Percentiles rank a stretch among this genome's conserved stretches.
These are phyloP conservation scores for Crepidotus variabilis DNA, from an alignment of 768 basidiomycete genomes.

Conservation along the genomic window DNA sequence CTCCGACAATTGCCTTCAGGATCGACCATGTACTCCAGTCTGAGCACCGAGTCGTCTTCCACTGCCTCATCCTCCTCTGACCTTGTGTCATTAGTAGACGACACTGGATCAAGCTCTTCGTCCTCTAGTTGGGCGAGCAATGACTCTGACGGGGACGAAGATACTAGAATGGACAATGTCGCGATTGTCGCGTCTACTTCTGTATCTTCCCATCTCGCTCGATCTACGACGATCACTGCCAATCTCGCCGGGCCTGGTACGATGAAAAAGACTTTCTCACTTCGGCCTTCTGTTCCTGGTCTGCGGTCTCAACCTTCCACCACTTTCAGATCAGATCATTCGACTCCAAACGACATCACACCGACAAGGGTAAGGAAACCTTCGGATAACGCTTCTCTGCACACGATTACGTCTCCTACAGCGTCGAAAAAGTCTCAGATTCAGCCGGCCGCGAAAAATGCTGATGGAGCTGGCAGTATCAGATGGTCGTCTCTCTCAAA, in stretches of 20 bases:
- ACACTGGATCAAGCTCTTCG: constrained; percentile 57
- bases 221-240: constrained; percentile 17
- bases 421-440: constrained; percentile 11
- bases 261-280: constrained; percentile 41
- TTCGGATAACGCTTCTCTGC: constrained; percentile 50
- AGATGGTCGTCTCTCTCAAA: constrained; percentile 18
- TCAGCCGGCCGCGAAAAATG: constrained; percentile 9
- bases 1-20: constrained; percentile 25
- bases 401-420: constrained; percentile 37
- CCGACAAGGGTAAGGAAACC: constrained; percentile 34
- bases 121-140: constrained; percentile 50
- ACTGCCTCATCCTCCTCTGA: constrained; percentile 40
- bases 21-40: constrained; percentile 39
- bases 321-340: constrained; percentile 11
- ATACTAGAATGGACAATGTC: constrained; percentile 30
- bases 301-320: constrained; percentile 22
- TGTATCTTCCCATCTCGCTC: constrained; percentile 18
- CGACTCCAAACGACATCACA: constrained; percentile 13
- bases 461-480: constrained; percentile 7
- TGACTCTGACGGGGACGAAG: constrained; percentile 48
- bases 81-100: constrained; percentile 60
- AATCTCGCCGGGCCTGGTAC: constrained; percentile 23
- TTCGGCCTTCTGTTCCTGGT: constrained; percentile 42
- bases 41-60: constrained; percentile 35
- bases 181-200: constrained; percentile 27